Evolutionary conservation across 768 basidiomycete genomes (phyloP).

Genomic region (Hericium rajendrae): DNA sequence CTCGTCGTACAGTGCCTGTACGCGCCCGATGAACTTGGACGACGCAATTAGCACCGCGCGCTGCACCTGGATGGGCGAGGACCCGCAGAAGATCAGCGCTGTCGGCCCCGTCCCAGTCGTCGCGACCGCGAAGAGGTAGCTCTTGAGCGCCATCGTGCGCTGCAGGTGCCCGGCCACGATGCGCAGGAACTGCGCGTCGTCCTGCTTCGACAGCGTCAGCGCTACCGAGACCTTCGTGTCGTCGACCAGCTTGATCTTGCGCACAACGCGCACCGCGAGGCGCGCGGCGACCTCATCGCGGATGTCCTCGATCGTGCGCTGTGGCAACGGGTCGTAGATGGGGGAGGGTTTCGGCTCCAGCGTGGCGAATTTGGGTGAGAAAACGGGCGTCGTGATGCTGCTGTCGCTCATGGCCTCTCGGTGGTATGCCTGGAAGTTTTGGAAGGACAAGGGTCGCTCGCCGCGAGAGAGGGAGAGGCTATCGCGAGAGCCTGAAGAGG

Average conservation of each 20-base stretch:
- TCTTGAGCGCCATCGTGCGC: slow-evolving; percentile 25
- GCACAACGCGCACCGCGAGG: slow-evolving; percentile 45
- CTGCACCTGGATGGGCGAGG: slow-evolving; percentile 47
- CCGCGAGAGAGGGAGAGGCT: not conserved
- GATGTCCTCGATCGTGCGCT: slow-evolving; percentile 51
- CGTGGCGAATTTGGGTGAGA: not conserved
- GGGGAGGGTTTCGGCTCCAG: not conserved
- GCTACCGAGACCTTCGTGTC: slow-evolving; percentile 50
- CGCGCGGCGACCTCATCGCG: slow-evolving; percentile 49
- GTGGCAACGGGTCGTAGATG: not conserved
- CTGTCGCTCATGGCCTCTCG: slow-evolving; percentile 4
- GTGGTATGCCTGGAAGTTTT: slow-evolving; percentile 1
- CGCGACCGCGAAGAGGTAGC: slow-evolving; percentile 45
- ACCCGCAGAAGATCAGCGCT: slow-evolving; percentile 48
- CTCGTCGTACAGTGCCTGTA: slow-evolving; percentile 23
- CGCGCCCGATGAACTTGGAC: slow-evolving; percentile 62
- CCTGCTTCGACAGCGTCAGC: slow-evolving; percentile 46
- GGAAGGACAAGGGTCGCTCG: not conserved
- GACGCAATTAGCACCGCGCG: slow-evolving; percentile 55
- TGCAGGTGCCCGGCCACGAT: slow-evolving; percentile 41
- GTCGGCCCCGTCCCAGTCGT: slow-evolving; percentile 29
- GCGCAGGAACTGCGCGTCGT: slow-evolving; percentile 48
- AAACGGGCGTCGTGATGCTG: slow-evolving; percentile 10
- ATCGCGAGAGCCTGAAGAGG: slow-evolving; percentile 10
- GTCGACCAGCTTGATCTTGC: slow-evolving; percentile 38